These are phyloP conservation scores for Selenicereus undatus DNA, from an alignment of 148 eudicot species.

Conservation along the genomic window DNA sequence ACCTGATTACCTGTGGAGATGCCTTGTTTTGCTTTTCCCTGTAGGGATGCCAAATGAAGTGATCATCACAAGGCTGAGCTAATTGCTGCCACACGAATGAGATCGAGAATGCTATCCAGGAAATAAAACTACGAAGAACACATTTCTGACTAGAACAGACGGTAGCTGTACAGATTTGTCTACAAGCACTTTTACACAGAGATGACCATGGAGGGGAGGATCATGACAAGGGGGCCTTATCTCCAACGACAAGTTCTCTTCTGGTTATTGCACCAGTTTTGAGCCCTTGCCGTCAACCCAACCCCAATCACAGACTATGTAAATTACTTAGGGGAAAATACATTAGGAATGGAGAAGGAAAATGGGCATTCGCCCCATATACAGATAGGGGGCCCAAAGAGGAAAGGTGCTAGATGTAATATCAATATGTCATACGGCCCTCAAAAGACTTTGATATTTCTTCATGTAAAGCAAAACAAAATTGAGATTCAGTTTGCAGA, in stretches of 20 bases:
- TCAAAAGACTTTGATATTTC: background rate
- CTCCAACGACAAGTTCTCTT: conserved; percentile 8
- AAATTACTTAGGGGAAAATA: background rate
- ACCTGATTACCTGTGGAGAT: background rate
- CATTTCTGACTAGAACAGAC: conserved; percentile 15
- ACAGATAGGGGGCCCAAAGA: background rate
- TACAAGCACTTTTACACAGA: background rate
- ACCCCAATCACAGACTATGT: background rate
- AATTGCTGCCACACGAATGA: conserved; percentile 8
- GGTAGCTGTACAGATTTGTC: conserved; percentile 7
- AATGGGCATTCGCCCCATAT: background rate
- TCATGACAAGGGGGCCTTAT: conserved; percentile 23
- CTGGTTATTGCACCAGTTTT: background rate
- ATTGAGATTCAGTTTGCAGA: background rate
- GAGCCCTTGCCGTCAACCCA: background rate
- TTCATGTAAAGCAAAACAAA: background rate
- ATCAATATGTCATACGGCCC: no score
- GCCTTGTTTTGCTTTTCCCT: background rate
- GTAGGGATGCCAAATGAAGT: conserved; percentile 2
- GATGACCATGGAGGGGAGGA: conserved; percentile 14
- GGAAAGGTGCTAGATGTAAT: no score
- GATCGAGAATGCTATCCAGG: conserved; percentile 17
- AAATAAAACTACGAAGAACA: conserved; percentile 11
- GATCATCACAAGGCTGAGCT: conserved; percentile 10
- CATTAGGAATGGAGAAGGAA: background rate